phyloP scores from a whole-genome alignment of 257 asterid genomes.

The Fraxinus cuspidata region DNA sequence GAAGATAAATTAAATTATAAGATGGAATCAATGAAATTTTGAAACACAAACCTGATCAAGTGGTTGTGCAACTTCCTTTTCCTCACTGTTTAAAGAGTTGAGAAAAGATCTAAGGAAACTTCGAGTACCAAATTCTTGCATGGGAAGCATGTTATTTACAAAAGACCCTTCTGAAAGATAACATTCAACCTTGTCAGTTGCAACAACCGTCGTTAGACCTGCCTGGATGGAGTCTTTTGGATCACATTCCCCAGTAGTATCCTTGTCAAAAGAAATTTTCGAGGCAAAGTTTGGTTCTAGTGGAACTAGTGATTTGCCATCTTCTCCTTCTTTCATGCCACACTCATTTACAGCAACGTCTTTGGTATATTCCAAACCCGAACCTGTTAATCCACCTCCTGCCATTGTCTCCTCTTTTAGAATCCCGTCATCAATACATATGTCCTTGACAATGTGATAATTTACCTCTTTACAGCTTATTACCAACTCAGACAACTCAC shows the following conservation, averaged over 20 bases:
- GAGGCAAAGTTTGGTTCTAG: constrained; percentile 26
- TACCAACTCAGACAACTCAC: constrained; percentile 55
- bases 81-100: constrained; percentile 35
- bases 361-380: constrained; percentile 21
- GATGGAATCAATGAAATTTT: neutral
- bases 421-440: constrained; percentile 72
- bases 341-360: constrained; percentile 29
- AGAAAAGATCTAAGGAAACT: constrained; percentile 44
- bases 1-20: neutral
- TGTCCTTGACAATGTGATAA: constrained; percentile 61
- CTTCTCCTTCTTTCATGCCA: constrained; percentile 32
- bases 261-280: constrained; percentile 27
- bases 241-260: constrained; percentile 24
- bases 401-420: constrained; percentile 37
- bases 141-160: constrained; percentile 31
- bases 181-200: constrained; percentile 11
- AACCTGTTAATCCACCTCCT: constrained; percentile 25
- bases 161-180: constrained; percentile 39
- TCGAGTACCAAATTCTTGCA: constrained; percentile 47
- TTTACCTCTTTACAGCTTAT: constrained; percentile 58
- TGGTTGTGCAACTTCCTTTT: constrained; percentile 23
- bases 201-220: constrained; percentile 18
- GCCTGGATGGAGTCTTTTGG: constrained; percentile 29
- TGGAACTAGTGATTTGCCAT: constrained; percentile 19
- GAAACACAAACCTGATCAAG: constrained; percentile 46